Evolutionary conservation across 2,329 filamentous ascomycete species (phyloP).

Genomic region (Aaosphaeria pasadenensis): DNA sequence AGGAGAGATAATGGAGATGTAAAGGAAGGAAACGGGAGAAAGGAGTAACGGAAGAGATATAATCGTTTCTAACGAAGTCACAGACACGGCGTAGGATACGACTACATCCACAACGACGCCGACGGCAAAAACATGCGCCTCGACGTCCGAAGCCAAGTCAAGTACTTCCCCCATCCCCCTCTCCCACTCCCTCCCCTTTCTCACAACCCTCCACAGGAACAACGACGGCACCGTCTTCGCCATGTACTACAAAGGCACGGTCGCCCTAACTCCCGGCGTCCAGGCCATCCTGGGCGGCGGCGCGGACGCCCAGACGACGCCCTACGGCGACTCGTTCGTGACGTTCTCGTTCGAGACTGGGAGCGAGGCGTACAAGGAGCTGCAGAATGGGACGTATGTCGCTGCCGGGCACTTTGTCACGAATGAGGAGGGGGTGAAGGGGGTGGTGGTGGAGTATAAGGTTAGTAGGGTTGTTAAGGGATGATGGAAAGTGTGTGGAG

Average conservation of each 20-base stretch:
- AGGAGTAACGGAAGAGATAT: neutral
- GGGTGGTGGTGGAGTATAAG: slow-evolving; percentile 29
- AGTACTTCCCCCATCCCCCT: slow-evolving; percentile 9
- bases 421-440: slow-evolving; percentile 15
- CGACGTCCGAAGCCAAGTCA: slow-evolving; percentile 25
- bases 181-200: neutral
- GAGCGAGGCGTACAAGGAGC: slow-evolving; percentile 20
- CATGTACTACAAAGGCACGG: slow-evolving; percentile 33
- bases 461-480: slow-evolving; percentile 21
- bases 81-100: slow-evolving; percentile 29
- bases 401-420: slow-evolving; percentile 25
- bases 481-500: neutral
- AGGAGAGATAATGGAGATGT: too few species aligned
- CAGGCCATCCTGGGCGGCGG: slow-evolving; percentile 17
- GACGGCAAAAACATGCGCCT: slow-evolving; percentile 23
- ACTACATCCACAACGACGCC: slow-evolving; percentile 31
- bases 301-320: slow-evolving; percentile 23
- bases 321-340: slow-evolving; percentile 28
- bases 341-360: slow-evolving; percentile 30
- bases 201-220: slow-evolving; percentile 8
- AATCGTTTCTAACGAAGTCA: neutral
- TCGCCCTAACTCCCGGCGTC: slow-evolving; percentile 20
- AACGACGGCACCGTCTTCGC: slow-evolving; percentile 20
- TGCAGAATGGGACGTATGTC: slow-evolving; percentile 28
- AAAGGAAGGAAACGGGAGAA: neutral